Conservation (phyloP, 306 rosid genomes). For the Inga laurina region DNA sequence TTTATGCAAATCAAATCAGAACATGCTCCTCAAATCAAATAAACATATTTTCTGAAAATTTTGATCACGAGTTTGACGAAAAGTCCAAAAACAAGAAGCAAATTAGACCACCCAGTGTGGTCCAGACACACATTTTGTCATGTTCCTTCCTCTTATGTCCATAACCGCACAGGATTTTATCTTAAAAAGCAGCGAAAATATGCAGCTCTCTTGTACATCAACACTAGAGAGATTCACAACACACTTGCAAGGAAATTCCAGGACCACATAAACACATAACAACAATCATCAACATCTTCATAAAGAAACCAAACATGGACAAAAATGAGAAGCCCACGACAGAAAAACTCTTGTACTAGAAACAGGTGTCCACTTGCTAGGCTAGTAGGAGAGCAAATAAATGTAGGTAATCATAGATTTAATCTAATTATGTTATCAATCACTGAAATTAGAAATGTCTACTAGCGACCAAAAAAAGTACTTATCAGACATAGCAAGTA, state of each 20-base stretch:
- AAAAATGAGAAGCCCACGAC: neutral
- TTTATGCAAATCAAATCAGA: neutral
- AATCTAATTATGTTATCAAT: neutral
- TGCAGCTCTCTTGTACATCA: neutral
- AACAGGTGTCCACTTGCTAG: neutral
- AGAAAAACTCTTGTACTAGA: neutral
- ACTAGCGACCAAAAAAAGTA: neutral
- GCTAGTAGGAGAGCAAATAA: neutral
- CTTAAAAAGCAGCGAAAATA: neutral
- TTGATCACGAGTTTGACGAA: neutral
- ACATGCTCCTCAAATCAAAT: neutral
- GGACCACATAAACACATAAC: neutral
- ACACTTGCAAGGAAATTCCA: neutral
- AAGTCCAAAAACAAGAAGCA: neutral
- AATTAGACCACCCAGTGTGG: neutral
- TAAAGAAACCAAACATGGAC: neutral
- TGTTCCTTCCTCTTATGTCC: neutral
- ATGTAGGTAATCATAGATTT: neutral
- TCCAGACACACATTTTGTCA: neutral
- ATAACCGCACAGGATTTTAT: neutral
- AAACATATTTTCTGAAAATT: neutral
- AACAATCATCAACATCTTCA: neutral
- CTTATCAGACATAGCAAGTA: neutral
- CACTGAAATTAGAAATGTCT: neutral
- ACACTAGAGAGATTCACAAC: neutral